Conservation (phyloP, 169 alveolate species). For the Cryptosporidium parvum region DNA sequence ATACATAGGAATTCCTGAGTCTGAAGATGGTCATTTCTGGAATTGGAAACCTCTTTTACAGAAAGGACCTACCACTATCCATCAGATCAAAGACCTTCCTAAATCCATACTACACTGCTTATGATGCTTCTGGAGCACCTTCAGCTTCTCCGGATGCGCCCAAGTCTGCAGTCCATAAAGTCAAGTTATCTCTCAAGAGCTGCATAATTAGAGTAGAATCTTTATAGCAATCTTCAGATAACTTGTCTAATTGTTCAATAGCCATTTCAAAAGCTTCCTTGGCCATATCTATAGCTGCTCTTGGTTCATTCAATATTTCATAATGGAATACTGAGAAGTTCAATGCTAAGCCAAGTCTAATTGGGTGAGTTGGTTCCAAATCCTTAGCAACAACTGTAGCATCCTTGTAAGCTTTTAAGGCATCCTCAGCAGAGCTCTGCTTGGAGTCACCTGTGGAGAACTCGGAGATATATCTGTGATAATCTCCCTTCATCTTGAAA, state of each 20-base stretch:
- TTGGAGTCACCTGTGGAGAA: constrained; percentile 94
- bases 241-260: constrained; percentile 94
- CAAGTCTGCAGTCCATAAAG: constrained; percentile 96
- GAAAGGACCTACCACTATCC: not conserved
- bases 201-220: constrained; percentile 96
- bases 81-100: not conserved
- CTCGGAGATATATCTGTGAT: constrained; percentile 97
- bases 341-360: constrained; percentile 97
- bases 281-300: constrained; percentile 98
- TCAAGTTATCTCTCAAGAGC: constrained; percentile 95
- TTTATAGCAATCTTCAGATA: constrained; percentile 94
- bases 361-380: constrained; percentile 96
- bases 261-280: constrained; percentile 96
- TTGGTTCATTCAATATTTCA: constrained; percentile 97
- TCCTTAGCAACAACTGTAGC: constrained; percentile 96
- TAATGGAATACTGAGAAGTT: constrained; percentile 98
- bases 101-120: not conserved
- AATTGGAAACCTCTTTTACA: not conserved
- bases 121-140: constrained; percentile 76
- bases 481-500: constrained; percentile 99
- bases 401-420: constrained; percentile 95
- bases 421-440: constrained; percentile 95
- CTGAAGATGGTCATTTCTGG: not conserved
- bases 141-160: constrained; percentile 79
- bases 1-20: not conserved